Evolutionary conservation across 805 yeast species (phyloP), one percentile per base, ranked within the genome.

Genomic region (Ogataea corticis): DNA sequence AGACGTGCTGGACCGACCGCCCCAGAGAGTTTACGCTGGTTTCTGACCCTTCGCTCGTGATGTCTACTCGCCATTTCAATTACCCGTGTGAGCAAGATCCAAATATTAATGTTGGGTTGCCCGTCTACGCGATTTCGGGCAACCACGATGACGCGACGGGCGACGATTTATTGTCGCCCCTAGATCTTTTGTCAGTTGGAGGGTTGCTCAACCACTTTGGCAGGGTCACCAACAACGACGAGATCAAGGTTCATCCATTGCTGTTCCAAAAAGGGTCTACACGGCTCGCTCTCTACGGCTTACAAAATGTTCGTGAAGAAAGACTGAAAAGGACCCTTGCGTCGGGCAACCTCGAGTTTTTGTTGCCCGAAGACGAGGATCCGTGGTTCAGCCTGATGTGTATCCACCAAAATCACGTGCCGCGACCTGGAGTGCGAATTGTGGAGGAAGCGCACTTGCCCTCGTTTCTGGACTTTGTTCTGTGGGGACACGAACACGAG

Each of bases 401-500:
- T 38, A 85, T 94, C 7, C 99, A 94, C 65, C 99, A 94, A 66
- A 94, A 94, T 65, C 97, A 87, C 60, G 76, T 82, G 2, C 80
- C 85, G 4, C 91, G 91, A 57, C 79, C 95, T 1, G 80, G 81
- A 35, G 87, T 95, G 0, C 82, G 88, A 4, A 85, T 85, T 52
- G 70, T 94, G 4, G 98, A 97, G 5, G 98, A 91, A 52, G 75
- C 73, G 42, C 85, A 87, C 55, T 67, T 94, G 18, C 99, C 98
- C 0, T 70, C 75, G 7, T 90, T 91, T 60, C 58, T 94, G 38
- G 90, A 94, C 59, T 71, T 92, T 45, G 83, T 94, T 0, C 68
- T 91, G 2, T 94, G 99, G 99, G 99, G 99, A 14, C 99, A 94
- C 65, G 99, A 94, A 62, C 99, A 94, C 65, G 97, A 94, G 61